Evolutionary conservation across 148 eudicot genomes (phyloP), one percentile per base, ranked within the genome.

Genomic region (Camellia sinensis): DNA sequence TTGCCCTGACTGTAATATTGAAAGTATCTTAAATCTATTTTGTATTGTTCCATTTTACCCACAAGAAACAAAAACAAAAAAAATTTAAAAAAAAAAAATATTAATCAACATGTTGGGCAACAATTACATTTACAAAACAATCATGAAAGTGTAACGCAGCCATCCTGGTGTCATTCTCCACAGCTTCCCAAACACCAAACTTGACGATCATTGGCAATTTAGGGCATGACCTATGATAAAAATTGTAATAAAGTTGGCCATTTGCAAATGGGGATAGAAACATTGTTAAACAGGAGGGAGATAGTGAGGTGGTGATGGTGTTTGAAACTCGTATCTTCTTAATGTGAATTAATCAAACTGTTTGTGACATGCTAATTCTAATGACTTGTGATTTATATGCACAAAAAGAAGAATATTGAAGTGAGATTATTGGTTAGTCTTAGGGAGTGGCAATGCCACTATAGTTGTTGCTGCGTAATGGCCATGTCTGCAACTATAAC

Each of bases 121-220:
- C 6, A 15, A 6, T 72, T 84, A 87, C 92, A 80, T 87, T 86
- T 15, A 89, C 90, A 41, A 89, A 85, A 74, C 92, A 89, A 70
- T 89, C 90, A 43, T 89, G 92, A 41, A 89, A 89, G 19, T 89
- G 90, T 48, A 89, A 48, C 4, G 92, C 92, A 60, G 87, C 92
- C 71, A 89, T 80, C 67, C 92, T 83, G 62, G 87, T 48, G 72
- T 87, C 92, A 60, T 84, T 85, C 41, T 67, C 73, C 64, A 82
- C 10, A 67, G 92, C 88, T 21, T 82, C 73, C 89, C 84, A 80
- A 85, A 89, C 87, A 52, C 85, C 85, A 81, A 29, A 80, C 56
- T 75, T 50, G 21, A 89, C 88, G 6, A 87, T 85, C 82, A 4
- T 82, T 53, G 41, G n/a, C 62, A 89, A 71, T 0, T 79, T 71